Conservation (phyloP, 768 basidiomycete genomes). For the Russula brevipes region DNA sequence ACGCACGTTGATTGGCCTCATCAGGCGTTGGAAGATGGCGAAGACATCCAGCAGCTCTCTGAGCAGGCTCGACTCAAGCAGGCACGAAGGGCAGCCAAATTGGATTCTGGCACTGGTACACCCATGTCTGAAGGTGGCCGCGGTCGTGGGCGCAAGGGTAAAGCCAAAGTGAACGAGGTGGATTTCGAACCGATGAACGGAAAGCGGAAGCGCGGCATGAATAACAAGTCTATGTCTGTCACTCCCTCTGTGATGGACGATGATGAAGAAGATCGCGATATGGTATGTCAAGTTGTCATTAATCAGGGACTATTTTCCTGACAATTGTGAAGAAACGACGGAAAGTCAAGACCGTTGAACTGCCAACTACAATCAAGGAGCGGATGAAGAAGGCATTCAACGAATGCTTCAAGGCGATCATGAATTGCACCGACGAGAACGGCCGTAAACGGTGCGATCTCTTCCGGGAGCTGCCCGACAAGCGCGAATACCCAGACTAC, state of each 20-base stretch:
- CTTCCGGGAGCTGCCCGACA: conserved; percentile 83
- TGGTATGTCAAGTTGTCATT: conserved; percentile 39
- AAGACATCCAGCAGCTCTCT: conserved; percentile 68
- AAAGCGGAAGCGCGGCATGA: conserved; percentile 65
- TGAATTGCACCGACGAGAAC: conserved; percentile 62
- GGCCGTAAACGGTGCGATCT: conserved; percentile 81
- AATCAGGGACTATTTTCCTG: neutral
- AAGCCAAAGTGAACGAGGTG: conserved; percentile 46
- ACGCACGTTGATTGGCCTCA: neutral
- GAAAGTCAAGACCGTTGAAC: conserved; percentile 61
- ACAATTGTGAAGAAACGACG: conserved; percentile 65
- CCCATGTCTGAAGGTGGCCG: conserved; percentile 57
- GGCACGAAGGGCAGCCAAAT: conserved; percentile 53
- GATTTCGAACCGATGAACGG: conserved; percentile 38
- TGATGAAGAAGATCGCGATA: conserved; percentile 70
- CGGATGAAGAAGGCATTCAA: conserved; percentile 81
- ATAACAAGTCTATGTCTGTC: conserved; percentile 66
- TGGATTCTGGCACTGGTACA: conserved; percentile 57
- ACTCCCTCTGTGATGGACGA: conserved; percentile 71
- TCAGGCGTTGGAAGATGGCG: conserved; percentile 75
- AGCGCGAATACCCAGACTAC: conserved; percentile 87
- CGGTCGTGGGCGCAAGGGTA: conserved; percentile 50
- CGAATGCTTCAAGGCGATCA: conserved; percentile 69
- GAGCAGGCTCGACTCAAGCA: conserved; percentile 63
- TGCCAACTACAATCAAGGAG: conserved; percentile 55